Evolutionary conservation across 305 asterid species (phyloP), one percentile per base, ranked within the genome.

Genomic region (Solanum hybrid): DNA sequence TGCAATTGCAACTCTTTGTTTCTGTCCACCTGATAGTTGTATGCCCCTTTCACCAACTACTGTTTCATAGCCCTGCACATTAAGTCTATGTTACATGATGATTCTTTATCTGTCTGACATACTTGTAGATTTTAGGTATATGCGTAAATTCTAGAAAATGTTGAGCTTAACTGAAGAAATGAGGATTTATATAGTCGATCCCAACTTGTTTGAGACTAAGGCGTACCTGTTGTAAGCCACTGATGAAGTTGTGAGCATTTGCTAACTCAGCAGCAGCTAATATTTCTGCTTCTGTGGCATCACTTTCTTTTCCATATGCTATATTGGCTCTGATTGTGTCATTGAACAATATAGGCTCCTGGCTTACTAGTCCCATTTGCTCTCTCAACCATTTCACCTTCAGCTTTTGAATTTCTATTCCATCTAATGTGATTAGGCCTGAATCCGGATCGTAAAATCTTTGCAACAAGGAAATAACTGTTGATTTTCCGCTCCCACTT

Each of bases 401-500:
- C 92, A 97, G 91, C 89, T 94, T 94, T 14, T 91, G 91, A 37
- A 96, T 96, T 92, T 95, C 99, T 3, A 92, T 90, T 7, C 99
- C 97, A 73, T 97, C 99, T 12, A 97, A 81, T 16, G 94, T 94
- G 28, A 97, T 94, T 6, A 87, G 91, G 4, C 99, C 99, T 4
- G 97, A 93, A 84, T 96, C 97, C 0, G 95, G 96, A 89, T 97
- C 93, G 87, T 97, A 96, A 92, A 97, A 97, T 90, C 99, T 94
- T 91, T 95, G 98, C 90, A 97, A 64, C 88, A 97, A 80, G 5
- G 95, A 90, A 71, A 97, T 94, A 77, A 97, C 98, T 0, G 99
- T 97, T 4, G 99, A 97, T 91, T 97, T 97, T 78, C 99, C 99
- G 11, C 99, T 95, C 87, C 99, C 99, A 57, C 99, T 97, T 92